Conservation (phyloP, 441 rosid genomes). For the Populus tomentosa region DNA sequence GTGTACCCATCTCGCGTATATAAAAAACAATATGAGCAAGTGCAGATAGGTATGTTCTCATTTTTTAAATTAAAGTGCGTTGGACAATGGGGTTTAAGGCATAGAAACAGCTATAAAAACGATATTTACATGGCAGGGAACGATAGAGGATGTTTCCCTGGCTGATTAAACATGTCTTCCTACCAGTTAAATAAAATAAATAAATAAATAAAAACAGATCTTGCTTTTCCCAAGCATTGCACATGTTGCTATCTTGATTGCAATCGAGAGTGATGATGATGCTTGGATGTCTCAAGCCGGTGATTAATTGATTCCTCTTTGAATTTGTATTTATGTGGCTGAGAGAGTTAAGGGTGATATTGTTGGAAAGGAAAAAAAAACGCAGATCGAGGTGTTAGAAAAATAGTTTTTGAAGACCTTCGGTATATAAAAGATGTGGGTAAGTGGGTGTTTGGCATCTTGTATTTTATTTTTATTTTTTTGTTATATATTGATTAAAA, state of each 20-base stretch:
- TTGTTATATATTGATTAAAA: too few relatives aligned
- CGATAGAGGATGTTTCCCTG: not conserved
- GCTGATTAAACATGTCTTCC: not conserved
- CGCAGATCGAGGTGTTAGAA: not conserved
- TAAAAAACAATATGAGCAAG: not conserved
- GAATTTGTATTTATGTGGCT: not conserved
- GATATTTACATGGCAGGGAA: not conserved
- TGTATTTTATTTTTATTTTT: too few relatives aligned
- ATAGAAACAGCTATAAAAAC: not conserved
- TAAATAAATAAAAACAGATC: not conserved
- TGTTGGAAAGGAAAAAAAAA: too few relatives aligned
- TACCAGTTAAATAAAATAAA: not conserved
- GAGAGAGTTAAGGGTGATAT: not conserved
- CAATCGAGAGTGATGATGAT: not conserved
- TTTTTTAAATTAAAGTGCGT: not conserved
- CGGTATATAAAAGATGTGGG: not conserved
- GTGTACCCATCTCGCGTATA: not conserved
- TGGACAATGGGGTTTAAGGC: not conserved
- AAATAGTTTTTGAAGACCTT: not conserved
- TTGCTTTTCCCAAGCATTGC: slow-evolving; percentile 2
- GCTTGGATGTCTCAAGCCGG: not conserved
- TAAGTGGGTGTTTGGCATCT: too few relatives aligned
- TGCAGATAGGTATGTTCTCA: not conserved
- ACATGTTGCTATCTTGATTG: slow-evolving; percentile 6
- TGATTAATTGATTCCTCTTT: not conserved